Evolutionary conservation across 208 protist genomes (phyloP).

Genomic region (Leishmania tropica): DNA sequence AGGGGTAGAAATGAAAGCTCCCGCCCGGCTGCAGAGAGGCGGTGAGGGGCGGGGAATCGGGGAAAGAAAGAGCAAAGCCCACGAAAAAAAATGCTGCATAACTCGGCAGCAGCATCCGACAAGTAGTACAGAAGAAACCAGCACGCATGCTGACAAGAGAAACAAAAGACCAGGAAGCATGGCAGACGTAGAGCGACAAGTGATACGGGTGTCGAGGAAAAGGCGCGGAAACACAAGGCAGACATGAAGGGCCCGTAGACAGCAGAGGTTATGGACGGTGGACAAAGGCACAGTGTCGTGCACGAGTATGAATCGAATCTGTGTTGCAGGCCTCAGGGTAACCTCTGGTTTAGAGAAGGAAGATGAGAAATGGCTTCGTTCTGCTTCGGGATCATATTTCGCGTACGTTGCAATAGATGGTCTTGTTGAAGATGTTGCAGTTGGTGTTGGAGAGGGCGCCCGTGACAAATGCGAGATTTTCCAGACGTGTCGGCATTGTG

Average conservation of each 20-base stretch:
- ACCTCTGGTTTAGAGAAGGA: neutral
- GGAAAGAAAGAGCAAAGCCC: neutral
- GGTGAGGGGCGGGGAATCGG: neutral
- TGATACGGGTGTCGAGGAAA: neutral
- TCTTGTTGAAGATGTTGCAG: constrained; percentile 21
- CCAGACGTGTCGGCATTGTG: neutral
- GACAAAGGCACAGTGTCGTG: neutral
- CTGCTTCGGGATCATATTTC: neutral
- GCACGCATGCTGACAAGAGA: neutral
- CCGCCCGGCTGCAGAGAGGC: neutral
- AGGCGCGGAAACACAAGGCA: neutral
- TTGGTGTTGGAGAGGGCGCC: constrained; percentile 23
- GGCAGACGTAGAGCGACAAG: neutral
- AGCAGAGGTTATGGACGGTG: neutral
- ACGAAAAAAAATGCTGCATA: neutral
- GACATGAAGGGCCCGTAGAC: neutral
- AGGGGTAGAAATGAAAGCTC: neutral
- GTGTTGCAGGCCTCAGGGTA: neutral
- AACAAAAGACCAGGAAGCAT: neutral
- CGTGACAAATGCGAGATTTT: constrained; percentile 29
- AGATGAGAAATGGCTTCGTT: neutral
- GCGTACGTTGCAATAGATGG: constrained; percentile 26
- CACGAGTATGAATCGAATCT: neutral
- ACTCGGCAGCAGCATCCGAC: neutral
- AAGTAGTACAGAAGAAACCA: neutral